A percentile compares a stretch with the other conserved stretches of the same genome.
Conservation (phyloP, 805 yeast species). For the Zygosaccharomyces bailii region DNA sequence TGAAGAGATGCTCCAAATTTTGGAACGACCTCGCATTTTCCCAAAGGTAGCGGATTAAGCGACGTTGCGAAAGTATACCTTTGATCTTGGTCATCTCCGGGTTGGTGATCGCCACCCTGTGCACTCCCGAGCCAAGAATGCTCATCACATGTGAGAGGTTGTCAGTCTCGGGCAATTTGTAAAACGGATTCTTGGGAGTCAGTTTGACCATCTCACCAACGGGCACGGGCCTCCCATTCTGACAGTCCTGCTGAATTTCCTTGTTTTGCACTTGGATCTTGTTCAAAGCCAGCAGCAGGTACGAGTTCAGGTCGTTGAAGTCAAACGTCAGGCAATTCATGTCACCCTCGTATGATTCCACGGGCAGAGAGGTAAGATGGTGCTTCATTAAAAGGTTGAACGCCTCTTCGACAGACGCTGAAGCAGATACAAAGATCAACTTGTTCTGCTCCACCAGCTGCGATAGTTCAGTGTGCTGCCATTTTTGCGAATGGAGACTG, state of each 20-base stretch:
- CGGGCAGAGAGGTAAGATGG: slow-evolving; percentile 84
- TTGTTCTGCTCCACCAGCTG: slow-evolving; percentile 79
- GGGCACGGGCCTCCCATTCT: slow-evolving; percentile 85
- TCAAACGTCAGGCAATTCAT: slow-evolving; percentile 82
- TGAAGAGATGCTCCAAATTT: slow-evolving; percentile 69
- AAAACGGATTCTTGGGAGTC: slow-evolving; percentile 84
- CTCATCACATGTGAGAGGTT: slow-evolving; percentile 73
- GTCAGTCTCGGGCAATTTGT: slow-evolving; percentile 67
- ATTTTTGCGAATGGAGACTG: slow-evolving; percentile 40
- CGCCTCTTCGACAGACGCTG: slow-evolving; percentile 79
- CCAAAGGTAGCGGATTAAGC: slow-evolving; percentile 83
- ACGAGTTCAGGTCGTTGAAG: slow-evolving; percentile 85
- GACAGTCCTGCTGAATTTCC: slow-evolving; percentile 52
- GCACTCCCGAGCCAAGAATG: slow-evolving; percentile 91
- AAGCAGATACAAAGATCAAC: slow-evolving; percentile 63
- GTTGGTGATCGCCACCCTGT: slow-evolving; percentile 79
- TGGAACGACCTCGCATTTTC: slow-evolving; percentile 87
- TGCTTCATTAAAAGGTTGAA: slow-evolving; percentile 71
- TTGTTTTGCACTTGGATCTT: slow-evolving; percentile 45
- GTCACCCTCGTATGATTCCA: slow-evolving; percentile 52
- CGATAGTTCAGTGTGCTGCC: slow-evolving; percentile 68
- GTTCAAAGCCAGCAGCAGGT: slow-evolving; percentile 78
- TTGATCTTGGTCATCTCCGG: slow-evolving; percentile 53
- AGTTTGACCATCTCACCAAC: slow-evolving; percentile 82
- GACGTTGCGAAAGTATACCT: slow-evolving; percentile 88